Conservation (phyloP, 441 rosid species). For the Adansonia gregorii region DNA sequence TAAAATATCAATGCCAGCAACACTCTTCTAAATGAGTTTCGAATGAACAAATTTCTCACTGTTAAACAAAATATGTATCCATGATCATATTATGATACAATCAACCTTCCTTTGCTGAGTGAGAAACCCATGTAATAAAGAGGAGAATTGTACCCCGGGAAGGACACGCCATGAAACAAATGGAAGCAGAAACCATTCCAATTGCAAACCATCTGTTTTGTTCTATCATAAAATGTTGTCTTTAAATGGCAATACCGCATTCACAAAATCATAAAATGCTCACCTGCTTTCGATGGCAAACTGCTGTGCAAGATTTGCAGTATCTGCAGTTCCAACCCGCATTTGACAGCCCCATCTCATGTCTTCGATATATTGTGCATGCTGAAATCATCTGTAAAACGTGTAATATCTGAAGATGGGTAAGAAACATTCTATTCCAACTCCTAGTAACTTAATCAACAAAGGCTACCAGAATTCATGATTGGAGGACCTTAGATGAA, state of each 20-base stretch:
- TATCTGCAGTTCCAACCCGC: no score
- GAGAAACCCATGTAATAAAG: neutral
- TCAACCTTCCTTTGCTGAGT: constrained; percentile 17
- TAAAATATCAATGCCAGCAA: no score
- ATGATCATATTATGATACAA: constrained; percentile 24
- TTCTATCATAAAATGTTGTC: neutral
- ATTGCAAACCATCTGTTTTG: constrained; percentile 12
- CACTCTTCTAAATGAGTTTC: neutral
- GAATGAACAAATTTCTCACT: constrained; percentile 24
- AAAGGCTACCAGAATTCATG: constrained; percentile 23
- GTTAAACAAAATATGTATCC: neutral
- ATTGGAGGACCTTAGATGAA: constrained; percentile 17
- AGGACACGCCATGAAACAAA: constrained; percentile 21
- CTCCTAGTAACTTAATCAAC: constrained; percentile 26
- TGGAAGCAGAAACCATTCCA: constrained; percentile 7
- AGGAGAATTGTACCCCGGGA: constrained; percentile 12
- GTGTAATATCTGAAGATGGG: constrained; percentile 31
- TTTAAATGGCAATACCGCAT: neutral
- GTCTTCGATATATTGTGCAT: constrained; percentile 4
- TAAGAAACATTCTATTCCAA: neutral
- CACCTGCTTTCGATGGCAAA: no score
- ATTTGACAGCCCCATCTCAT: no score
- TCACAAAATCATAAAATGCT: no score
- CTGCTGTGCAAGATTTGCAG: no score
- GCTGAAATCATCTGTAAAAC: constrained; percentile 47